A percentile compares a stretch with the other conserved stretches of the same genome.
phyloP scores from a whole-genome alignment of 2,329 filamentous ascomycete species.

The Helotiales sp. region DNA sequence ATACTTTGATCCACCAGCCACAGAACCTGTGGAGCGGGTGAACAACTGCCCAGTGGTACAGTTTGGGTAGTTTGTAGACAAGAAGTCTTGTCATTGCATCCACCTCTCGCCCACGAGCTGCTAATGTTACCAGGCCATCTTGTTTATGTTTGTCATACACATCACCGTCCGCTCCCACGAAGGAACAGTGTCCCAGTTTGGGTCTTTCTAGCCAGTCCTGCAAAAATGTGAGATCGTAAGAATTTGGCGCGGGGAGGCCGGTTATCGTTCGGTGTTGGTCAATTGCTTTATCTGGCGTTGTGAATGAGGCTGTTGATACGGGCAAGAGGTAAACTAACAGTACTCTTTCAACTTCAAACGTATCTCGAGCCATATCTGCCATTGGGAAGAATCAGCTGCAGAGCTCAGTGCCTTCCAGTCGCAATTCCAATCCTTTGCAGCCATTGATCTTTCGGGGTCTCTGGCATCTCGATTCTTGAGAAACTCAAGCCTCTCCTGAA shows the following conservation, averaged over 20 bases:
- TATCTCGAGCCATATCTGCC: neutral
- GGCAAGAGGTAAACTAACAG: neutral
- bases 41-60: neutral
- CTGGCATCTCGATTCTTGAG: neutral
- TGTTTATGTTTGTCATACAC: neutral
- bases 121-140: neutral
- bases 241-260: neutral
- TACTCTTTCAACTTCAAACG: neutral
- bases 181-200: neutral
- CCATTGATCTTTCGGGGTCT: constrained; percentile 15
- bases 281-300: neutral
- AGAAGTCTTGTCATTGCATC: neutral
- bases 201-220: constrained; percentile 3
- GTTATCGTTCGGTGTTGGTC: neutral
- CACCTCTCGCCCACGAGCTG: neutral
- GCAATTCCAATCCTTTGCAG: no score
- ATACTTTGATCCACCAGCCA: neutral
- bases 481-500: constrained; percentile 31
- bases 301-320: neutral
- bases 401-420: neutral
- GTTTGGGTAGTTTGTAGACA: neutral
- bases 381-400: neutral
- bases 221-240: neutral
- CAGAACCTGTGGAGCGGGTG: neutral
- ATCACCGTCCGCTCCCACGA: neutral